Percentiles rank a stretch among this genome's conserved stretches.
These are phyloP conservation scores for Lipomyces anomalus DNA, from an alignment of 805 yeast species.

Conservation along the genomic window DNA sequence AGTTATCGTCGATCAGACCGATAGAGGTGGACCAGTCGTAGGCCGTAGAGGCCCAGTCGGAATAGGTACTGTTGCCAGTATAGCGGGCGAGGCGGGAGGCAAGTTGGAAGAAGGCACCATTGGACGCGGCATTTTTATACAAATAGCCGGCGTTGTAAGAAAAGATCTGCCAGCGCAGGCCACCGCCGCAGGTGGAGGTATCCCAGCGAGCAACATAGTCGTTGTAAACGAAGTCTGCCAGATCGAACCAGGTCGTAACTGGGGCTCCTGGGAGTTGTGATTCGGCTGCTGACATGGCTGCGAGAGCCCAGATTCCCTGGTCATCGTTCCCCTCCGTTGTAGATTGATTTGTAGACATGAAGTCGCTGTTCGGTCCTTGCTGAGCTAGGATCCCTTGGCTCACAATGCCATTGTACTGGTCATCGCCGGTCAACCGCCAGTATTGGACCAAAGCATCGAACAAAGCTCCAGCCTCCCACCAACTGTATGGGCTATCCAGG, in stretches of 20 bases:
- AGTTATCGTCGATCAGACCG: slow-evolving; percentile 39
- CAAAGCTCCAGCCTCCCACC: slow-evolving; percentile 84
- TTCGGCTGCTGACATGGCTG: slow-evolving; percentile 90
- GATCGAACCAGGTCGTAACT: slow-evolving; percentile 76
- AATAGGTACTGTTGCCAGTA: slow-evolving; percentile 67
- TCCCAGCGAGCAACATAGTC: slow-evolving; percentile 93
- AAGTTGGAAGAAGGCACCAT: slow-evolving; percentile 77
- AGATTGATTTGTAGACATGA: slow-evolving; percentile 80
- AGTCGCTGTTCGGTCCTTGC: slow-evolving; percentile 66
- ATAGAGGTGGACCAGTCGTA: slow-evolving; percentile 74
- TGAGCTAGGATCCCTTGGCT: slow-evolving; percentile 65
- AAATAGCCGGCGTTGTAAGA: slow-evolving; percentile 91
- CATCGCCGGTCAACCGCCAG: slow-evolving; percentile 63
- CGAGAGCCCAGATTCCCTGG: slow-evolving; percentile 95
- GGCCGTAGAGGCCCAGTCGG: slow-evolving; percentile 64
- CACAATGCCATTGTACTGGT: slow-evolving; percentile 55
- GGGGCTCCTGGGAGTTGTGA: slow-evolving; percentile 49
- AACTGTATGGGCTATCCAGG: too few species aligned
- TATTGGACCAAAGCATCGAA: slow-evolving; percentile 77
- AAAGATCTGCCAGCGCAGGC: slow-evolving; percentile 94
- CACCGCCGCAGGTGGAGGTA: slow-evolving; percentile 65
- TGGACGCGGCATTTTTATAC: slow-evolving; percentile 85
- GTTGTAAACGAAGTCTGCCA: slow-evolving; percentile 86
- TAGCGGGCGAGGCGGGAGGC: slow-evolving; percentile 84
- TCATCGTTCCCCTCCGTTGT: slow-evolving; percentile 97